These are phyloP conservation scores for Echria macrotheca DNA, from an alignment of 495 filamentous ascomycete species.

Conservation along the genomic window DNA sequence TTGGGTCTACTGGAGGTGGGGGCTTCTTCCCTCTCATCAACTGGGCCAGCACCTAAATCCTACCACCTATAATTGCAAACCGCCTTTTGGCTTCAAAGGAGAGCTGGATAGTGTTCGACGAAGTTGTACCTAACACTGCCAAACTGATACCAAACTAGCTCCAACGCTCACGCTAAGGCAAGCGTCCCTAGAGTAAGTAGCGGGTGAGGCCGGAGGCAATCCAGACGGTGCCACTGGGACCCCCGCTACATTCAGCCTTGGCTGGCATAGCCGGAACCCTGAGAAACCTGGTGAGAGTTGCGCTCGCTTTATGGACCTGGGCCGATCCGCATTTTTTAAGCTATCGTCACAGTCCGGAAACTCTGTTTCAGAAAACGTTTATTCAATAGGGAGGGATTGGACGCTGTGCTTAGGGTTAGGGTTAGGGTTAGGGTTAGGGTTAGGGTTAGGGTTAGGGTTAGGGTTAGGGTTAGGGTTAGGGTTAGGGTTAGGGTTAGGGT, in stretches of 20 bases:
- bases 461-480: too few species aligned
- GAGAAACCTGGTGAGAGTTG: conserved; percentile 1
- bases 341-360: conserved; percentile 1
- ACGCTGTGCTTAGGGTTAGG: neutral
- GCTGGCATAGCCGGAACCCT: conserved; percentile 3
- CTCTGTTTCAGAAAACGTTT: conserved; percentile 1
- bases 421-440: too few species aligned
- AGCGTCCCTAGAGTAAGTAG: neutral
- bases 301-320: neutral
- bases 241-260: neutral
- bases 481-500: too few species aligned
- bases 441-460: too few species aligned
- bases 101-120: neutral
- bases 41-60: too few species aligned
- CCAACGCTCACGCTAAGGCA: neutral
- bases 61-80: conserved; percentile 1
- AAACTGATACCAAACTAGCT: conserved; percentile 1
- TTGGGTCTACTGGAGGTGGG: too few species aligned
- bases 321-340: conserved; percentile 1
- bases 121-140: neutral
- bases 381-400: neutral
- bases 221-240: neutral
- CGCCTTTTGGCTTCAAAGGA: conserved; percentile 1
- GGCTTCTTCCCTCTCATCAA: too few species aligned
- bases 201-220: conserved; percentile 1